Evolutionary conservation across 176 grass and related monocot genomes (phyloP).

Genomic region (Melocanna baccifera): DNA sequence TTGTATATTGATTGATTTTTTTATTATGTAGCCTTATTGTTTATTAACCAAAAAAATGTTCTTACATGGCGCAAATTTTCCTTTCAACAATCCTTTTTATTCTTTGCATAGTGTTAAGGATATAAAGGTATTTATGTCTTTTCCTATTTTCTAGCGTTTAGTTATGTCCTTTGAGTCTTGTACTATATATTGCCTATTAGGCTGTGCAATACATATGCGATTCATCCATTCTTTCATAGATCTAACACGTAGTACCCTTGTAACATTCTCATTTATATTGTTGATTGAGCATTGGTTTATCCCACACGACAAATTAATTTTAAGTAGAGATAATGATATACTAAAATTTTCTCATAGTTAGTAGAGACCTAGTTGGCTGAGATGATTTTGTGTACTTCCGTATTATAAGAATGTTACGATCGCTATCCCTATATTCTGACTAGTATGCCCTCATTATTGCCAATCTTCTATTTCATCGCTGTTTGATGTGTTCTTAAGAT

Average conservation of each 20-base stretch:
- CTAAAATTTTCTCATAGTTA: neutral
- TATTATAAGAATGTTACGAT: neutral
- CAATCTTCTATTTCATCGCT: neutral
- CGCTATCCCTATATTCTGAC: neutral
- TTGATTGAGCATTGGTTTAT: neutral
- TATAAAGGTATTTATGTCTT: too few relatives aligned
- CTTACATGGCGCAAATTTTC: neutral
- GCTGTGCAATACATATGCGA: too few relatives aligned
- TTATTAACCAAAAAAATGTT: conserved; percentile 5
- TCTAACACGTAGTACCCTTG: too few relatives aligned
- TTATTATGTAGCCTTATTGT: neutral
- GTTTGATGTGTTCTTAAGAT: neutral
- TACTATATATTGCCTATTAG: too few relatives aligned
- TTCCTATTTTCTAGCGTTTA: too few relatives aligned
- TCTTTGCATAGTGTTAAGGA: neutral
- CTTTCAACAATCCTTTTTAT: neutral
- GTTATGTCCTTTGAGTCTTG: too few relatives aligned
- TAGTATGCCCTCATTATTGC: conserved; percentile 1
- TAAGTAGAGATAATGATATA: neutral
- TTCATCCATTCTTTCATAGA: too few relatives aligned
- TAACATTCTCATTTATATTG: neutral
- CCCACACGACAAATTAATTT: neutral
- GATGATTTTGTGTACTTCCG: neutral
- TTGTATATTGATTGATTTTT: neutral
- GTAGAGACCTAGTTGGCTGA: neutral